phyloP scores from a whole-genome alignment of 352 stramenopile species.

The Blastocystis sp. region DNA sequence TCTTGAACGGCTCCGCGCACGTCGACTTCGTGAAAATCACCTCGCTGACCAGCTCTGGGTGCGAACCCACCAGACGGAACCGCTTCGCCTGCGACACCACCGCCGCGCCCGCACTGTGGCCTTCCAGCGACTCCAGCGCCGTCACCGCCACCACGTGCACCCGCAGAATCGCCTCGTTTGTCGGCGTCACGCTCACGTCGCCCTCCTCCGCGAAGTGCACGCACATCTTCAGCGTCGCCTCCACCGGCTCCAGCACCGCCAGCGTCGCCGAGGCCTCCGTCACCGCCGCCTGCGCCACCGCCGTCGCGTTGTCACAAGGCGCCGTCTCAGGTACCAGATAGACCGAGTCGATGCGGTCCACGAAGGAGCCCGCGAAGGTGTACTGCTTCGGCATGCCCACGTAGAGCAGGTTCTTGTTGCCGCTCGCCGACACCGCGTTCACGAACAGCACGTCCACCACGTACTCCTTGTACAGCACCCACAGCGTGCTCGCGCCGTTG shows the following conservation, averaged over 20 bases:
- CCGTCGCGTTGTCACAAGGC: not conserved
- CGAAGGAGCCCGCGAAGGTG: not conserved
- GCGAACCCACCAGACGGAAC: slow-evolving; percentile 34
- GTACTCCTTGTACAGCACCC: slow-evolving; percentile 44
- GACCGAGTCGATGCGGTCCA: not conserved
- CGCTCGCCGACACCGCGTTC: not conserved
- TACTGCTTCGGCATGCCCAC: slow-evolving; percentile 21
- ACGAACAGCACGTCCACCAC: slow-evolving; percentile 30
- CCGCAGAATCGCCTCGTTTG: slow-evolving; percentile 6
- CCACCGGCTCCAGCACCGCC: not conserved
- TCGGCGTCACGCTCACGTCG: not conserved
- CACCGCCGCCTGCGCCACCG: not conserved
- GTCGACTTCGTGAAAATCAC: slow-evolving; percentile 43
- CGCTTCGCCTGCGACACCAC: slow-evolving; percentile 23
- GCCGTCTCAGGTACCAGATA: not conserved
- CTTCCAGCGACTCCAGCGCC: slow-evolving; percentile 33
- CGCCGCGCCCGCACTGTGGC: not conserved
- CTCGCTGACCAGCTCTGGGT: slow-evolving; percentile 14
- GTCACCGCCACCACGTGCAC: slow-evolving; percentile 12
- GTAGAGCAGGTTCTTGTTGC: slow-evolving; percentile 39
- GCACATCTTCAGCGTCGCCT: slow-evolving; percentile 40
- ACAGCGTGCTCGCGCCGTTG: slow-evolving; percentile 9
- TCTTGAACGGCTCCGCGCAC: slow-evolving; percentile 9
- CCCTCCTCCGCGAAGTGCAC: not conserved
- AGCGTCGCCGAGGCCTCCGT: not conserved